Evolutionary conservation across 345 rosid species (phyloP).

Genomic region (Citrus sp.): DNA sequence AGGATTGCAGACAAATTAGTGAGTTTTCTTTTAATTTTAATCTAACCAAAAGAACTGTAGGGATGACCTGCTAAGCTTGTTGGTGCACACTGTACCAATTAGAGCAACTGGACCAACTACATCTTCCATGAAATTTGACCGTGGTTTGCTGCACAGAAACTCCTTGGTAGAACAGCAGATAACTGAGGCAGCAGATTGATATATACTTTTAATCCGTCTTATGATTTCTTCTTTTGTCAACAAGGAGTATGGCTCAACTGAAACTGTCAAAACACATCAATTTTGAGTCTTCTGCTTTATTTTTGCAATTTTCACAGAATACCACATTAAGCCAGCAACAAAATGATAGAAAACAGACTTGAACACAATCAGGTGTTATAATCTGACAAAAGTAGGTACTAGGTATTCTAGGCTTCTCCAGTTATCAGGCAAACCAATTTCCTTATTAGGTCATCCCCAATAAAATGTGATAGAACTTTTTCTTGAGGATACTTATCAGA

Average conservation of each 20-base stretch:
- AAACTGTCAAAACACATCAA: slow-evolving; percentile 22
- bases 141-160: slow-evolving; percentile 4
- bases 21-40: background rate
- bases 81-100: slow-evolving; percentile 48
- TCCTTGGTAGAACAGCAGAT: slow-evolving; percentile 29
- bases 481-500: background rate
- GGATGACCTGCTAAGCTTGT: slow-evolving; percentile 52
- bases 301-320: background rate
- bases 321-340: background rate
- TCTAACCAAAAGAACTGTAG: background rate
- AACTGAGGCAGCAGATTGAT: slow-evolving; percentile 44
- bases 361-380: background rate
- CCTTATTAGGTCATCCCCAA: background rate
- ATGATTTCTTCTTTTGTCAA: slow-evolving; percentile 40
- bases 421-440: background rate
- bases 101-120: slow-evolving; percentile 53
- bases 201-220: slow-evolving; percentile 33
- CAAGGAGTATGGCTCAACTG: slow-evolving; percentile 32
- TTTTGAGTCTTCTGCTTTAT: background rate
- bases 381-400: background rate
- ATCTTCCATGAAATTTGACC: slow-evolving; percentile 18
- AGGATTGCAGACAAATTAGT: background rate
- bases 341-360: background rate
- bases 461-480: background rate
- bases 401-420: background rate